Conservation (phyloP, 345 rosid species). For the Litchi chinensis region DNA sequence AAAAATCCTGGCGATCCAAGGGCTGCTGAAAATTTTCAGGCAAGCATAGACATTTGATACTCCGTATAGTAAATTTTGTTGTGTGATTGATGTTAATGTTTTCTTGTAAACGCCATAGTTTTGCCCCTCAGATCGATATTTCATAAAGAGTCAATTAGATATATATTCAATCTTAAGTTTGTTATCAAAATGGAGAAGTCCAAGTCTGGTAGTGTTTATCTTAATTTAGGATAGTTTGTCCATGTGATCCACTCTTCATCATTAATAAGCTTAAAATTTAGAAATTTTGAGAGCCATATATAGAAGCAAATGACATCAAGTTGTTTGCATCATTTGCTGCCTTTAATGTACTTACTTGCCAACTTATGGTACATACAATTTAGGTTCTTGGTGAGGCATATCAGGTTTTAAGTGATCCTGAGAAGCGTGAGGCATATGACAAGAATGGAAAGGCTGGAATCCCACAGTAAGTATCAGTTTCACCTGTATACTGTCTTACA, state of each 20-base stretch:
- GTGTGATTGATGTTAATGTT: neutral
- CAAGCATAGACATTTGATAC: constrained; percentile 21
- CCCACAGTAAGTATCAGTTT: constrained; percentile 45
- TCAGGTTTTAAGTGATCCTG: constrained; percentile 89
- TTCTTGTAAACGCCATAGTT: neutral
- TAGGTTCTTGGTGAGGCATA: constrained; percentile 96
- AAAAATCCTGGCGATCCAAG: constrained; percentile 89
- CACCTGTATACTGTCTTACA: neutral
- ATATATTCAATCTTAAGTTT: neutral
- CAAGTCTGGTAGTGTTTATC: neutral
- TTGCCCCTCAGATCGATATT: neutral
- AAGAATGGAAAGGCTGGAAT: constrained; percentile 83
- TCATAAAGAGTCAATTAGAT: too few species aligned
- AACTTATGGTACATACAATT: constrained; percentile 22
- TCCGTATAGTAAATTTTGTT: neutral
- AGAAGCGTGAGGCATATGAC: constrained; percentile 83
- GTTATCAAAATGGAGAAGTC: neutral
- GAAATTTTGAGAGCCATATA: neutral
- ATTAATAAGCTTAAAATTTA: neutral
- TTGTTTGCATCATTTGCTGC: neutral
- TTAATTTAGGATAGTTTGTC: neutral
- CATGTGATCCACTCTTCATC: neutral
- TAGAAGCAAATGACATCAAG: neutral
- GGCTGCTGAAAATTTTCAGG: constrained; percentile 95
- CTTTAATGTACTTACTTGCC: constrained; percentile 21